A percentile compares a stretch with the other conserved stretches of the same genome.
phyloP scores from a whole-genome alignment of 2,329 filamentous ascomycete species.

The Neopestalotiopsis rosae region DNA sequence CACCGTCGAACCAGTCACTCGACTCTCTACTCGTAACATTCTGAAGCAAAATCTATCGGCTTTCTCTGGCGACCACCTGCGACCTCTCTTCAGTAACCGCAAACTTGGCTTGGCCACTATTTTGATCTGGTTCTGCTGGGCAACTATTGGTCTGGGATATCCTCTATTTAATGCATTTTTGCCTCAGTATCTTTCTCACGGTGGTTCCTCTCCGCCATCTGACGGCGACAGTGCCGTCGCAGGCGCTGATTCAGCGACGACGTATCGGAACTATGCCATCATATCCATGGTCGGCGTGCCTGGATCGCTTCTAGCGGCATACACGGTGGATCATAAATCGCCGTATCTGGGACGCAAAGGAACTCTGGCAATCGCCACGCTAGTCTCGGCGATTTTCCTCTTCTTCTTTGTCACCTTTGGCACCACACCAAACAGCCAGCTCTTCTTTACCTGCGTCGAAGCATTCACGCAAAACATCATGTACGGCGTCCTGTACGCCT shows the following conservation, averaged over 20 bases:
- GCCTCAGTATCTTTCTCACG: conserved; percentile 79
- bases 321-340: conserved; percentile 69
- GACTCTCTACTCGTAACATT: conserved; percentile 43
- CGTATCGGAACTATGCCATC: conserved; percentile 84
- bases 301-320: conserved; percentile 76
- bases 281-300: conserved; percentile 79
- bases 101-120: conserved; percentile 56
- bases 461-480: conserved; percentile 78
- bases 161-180: conserved; percentile 90
- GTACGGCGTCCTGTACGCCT: conserved; percentile 79
- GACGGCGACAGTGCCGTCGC: conserved; percentile 32
- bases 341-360: conserved; percentile 71
- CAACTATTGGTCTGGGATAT: conserved; percentile 83
- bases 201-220: conserved; percentile 43
- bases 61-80: conserved; percentile 71
- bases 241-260: conserved; percentile 40
- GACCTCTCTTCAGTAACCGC: conserved; percentile 65
- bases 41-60: conserved; percentile 65
- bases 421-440: conserved; percentile 60
- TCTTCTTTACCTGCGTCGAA: conserved; percentile 70
- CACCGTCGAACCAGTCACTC: conserved; percentile 23
- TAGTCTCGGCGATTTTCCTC: conserved; percentile 71
- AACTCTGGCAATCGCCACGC: conserved; percentile 71
- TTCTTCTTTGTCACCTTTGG: conserved; percentile 70
- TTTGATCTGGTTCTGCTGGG: conserved; percentile 80